These are phyloP conservation scores for Colletotrichum shisoi DNA, from an alignment of 2,329 filamentous ascomycete species.

Conservation along the genomic window DNA sequence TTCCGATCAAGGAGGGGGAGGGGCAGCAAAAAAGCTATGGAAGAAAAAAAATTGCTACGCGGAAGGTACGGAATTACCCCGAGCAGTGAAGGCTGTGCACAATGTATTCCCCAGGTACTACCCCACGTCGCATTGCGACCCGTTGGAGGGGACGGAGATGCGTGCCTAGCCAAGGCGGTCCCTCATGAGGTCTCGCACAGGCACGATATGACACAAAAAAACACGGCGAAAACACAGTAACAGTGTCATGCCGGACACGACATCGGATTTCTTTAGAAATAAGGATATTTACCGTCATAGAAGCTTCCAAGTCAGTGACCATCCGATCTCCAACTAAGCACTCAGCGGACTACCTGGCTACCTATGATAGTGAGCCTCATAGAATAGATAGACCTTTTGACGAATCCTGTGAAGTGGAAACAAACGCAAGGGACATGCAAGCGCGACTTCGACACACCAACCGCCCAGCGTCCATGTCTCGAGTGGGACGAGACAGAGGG, in stretches of 20 bases:
- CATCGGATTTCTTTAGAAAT: no score
- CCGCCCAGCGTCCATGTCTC: neutral
- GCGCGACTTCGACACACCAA: conserved; percentile 16
- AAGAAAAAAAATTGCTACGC: conserved; percentile 26
- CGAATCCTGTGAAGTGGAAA: conserved; percentile 1
- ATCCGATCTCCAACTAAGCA: no score
- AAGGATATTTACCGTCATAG: no score
- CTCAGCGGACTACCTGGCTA: no score
- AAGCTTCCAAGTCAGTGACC: no score
- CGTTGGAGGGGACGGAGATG: neutral
- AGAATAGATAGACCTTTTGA: neutral
- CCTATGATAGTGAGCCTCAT: no score
- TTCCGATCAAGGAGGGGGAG: conserved; percentile 39
- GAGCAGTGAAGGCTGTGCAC: neutral
- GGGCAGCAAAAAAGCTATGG: conserved; percentile 20
- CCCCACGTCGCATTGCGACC: conserved; percentile 32
- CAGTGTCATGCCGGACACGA: no score
- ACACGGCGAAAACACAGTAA: no score
- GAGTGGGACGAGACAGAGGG: conserved; percentile 16
- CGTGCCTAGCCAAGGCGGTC: no score
- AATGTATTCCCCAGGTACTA: conserved; percentile 30
- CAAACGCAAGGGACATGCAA: conserved; percentile 24
- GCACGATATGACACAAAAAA: no score
- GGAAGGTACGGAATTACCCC: conserved; percentile 1
- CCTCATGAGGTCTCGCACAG: no score